Base-by-base conservation (phyloP, 176 grass and related monocot genomes). In the Olyra latifolia region DNA sequence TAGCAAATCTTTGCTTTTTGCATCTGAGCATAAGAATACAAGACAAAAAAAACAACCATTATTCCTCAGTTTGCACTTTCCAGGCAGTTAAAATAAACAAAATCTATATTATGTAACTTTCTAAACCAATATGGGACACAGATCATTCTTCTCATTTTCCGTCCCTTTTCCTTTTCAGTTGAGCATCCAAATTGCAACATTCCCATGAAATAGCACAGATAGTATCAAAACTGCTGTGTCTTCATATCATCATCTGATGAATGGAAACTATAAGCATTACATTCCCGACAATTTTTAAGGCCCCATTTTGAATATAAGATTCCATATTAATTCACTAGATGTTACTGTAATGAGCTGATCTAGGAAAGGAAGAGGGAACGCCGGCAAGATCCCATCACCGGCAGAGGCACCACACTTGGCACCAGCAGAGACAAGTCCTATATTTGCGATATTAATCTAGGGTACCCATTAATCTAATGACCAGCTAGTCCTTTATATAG, bases 1-100 rank as follows among this genome's bases (percentile, higher is more conserved):
- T 16, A 82, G 72, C 56, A 89, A 75, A 78, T 85, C 82, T 50
- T 85, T 66, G 57, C 77, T 85, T 70, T 89, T 89, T n/a, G 71
- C 87, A 82, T 89, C 87, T 85, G 66, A 57, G 60, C 50, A 81
- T 40, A 43, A 29, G 27, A 52, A 66, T 39, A 50, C 0, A 16
- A 50, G 16, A 29, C 8, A n/a, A 78, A 35, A 49, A 13, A 0
- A 50, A 66, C 6, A 19, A 38, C 10, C 5, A 47, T 66, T 65
- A 78, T 38, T 10, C 20, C 35, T 78, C 28, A 8, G 43, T n/a
- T n/a, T n/a, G n/a, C n/a, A n/a, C n/a, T 35, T 27, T 32, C 4
- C 10, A 13, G 28, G 4, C 10, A 28, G 2, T n/a, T 1, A 77
- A 62, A 6, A 28, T 10, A 76, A 28, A n/a, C 29, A 8, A 64